Percentiles rank a stretch among this genome's conserved stretches.
phyloP scores from a whole-genome alignment of 2,329 filamentous ascomycete genomes.

The Epichloe sp. region DNA sequence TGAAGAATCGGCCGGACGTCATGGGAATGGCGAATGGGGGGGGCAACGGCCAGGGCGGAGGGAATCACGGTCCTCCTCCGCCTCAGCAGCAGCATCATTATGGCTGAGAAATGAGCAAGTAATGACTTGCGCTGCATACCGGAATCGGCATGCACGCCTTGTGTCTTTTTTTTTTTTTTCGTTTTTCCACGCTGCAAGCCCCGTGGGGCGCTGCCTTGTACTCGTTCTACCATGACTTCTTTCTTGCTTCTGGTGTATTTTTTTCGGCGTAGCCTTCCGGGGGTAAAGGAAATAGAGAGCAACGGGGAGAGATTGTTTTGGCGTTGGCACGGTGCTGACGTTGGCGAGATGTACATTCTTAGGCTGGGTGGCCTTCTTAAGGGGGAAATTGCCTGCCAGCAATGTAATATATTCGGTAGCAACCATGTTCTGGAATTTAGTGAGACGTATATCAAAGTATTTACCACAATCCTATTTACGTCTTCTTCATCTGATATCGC shows the following conservation, averaged over 20 bases:
- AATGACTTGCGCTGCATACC: neutral
- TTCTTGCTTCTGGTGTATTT: neutral
- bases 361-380: too few relatives aligned
- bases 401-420: too few relatives aligned
- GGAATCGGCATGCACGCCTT: neutral
- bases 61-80: constrained; percentile 15
- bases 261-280: too few relatives aligned
- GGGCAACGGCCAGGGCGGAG: constrained; percentile 12
- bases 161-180: neutral
- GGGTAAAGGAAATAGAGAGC: too few relatives aligned
- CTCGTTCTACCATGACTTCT: neutral
- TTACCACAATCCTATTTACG: too few relatives aligned
- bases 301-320: too few relatives aligned
- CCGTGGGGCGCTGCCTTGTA: neutral
- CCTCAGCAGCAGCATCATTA: constrained; percentile 13
- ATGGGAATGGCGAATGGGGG: constrained; percentile 35
- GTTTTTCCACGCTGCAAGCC: neutral
- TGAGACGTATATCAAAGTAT: too few relatives aligned
- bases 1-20: constrained; percentile 44
- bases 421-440: too few relatives aligned
- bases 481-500: too few relatives aligned
- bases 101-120: neutral
- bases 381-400: too few relatives aligned
- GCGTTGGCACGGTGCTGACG: too few relatives aligned
- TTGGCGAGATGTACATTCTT: too few relatives aligned